A percentile compares a stretch with the other conserved stretches of the same genome.
phyloP scores from a whole-genome alignment of 2,329 filamentous ascomycete genomes.

The Penicillium sp. region DNA sequence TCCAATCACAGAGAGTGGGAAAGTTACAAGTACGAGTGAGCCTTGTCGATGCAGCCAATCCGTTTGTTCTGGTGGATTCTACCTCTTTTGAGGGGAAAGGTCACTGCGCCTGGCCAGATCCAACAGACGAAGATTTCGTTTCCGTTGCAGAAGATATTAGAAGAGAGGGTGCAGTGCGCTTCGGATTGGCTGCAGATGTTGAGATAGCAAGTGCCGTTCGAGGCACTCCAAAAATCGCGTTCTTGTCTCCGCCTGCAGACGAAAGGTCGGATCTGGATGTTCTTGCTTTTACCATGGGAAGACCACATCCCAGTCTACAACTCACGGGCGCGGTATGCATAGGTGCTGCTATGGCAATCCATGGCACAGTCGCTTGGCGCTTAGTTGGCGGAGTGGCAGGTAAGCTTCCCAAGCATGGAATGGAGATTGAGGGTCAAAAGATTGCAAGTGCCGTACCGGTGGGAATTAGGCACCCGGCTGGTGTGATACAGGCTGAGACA shows the following conservation, averaged over 20 bases:
- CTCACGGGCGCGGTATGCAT: constrained; percentile 34
- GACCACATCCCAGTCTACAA: constrained; percentile 31
- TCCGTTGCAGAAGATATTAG: constrained; percentile 59
- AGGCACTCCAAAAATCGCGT: constrained; percentile 64
- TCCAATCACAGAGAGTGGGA: constrained; percentile 49
- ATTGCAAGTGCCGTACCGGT: constrained; percentile 15
- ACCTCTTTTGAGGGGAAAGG: constrained; percentile 30
- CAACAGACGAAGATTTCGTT: constrained; percentile 35
- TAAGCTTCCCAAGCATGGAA: constrained; percentile 19
- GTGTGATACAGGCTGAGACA: constrained; percentile 21
- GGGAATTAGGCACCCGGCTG: constrained; percentile 20
- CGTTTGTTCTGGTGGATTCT: constrained; percentile 65
- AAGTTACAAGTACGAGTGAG: constrained; percentile 49
- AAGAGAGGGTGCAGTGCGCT: constrained; percentile 57
- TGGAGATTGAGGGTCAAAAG: constrained; percentile 13
- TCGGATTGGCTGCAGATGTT: constrained; percentile 57
- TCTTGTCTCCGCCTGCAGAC: constrained; percentile 44
- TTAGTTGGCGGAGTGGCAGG: constrained; percentile 3
- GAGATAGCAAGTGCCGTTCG: constrained; percentile 47
- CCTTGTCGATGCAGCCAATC: constrained; percentile 65
- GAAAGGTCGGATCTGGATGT: constrained; percentile 27
- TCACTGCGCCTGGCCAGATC: background rate
- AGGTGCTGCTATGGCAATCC: constrained; percentile 23
- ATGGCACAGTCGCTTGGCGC: constrained; percentile 24
- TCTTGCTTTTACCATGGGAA: constrained; percentile 30